These are phyloP conservation scores for Fusarium avenaceum DNA, from an alignment of 2,329 filamentous ascomycete genomes.

Conservation along the genomic window DNA sequence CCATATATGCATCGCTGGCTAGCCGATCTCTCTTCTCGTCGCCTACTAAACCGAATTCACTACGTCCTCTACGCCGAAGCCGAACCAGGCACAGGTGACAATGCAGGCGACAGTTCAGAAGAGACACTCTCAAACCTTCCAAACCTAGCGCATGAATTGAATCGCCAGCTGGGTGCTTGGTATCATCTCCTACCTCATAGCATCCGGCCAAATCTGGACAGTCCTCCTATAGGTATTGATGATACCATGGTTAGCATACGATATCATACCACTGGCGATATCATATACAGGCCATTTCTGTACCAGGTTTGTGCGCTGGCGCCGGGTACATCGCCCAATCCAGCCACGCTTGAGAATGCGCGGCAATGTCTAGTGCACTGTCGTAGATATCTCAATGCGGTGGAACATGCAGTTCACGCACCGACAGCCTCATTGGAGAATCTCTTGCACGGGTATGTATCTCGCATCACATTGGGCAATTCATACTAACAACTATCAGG, in stretches of 20 bases:
- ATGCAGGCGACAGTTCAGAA: not conserved
- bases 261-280: constrained; percentile 37
- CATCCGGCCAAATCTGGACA: constrained; percentile 31
- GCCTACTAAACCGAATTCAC: constrained; percentile 38
- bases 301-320: constrained; percentile 34
- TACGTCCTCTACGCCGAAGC: constrained; percentile 40
- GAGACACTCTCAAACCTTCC: constrained; percentile 19
- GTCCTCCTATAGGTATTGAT: constrained; percentile 15
- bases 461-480: fast-evolving
- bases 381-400: constrained; percentile 26
- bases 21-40: constrained; percentile 37
- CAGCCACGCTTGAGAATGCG: constrained; percentile 36
- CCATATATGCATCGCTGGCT: constrained; percentile 43
- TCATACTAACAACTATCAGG: not conserved
- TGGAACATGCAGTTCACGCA: constrained; percentile 29
- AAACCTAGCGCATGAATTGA: constrained; percentile 31
- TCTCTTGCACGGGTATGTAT: constrained; percentile 32
- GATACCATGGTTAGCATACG: constrained; percentile 40
- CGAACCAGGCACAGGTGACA: constrained; percentile 26
- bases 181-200: constrained; percentile 41
- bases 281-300: constrained; percentile 38
- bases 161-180: constrained; percentile 37
- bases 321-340: not conserved
- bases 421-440: constrained; percentile 38
- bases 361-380: constrained; percentile 37